phyloP scores from a whole-genome alignment of 2,329 filamentous ascomycete genomes.

The Aschersonia sp. region DNA sequence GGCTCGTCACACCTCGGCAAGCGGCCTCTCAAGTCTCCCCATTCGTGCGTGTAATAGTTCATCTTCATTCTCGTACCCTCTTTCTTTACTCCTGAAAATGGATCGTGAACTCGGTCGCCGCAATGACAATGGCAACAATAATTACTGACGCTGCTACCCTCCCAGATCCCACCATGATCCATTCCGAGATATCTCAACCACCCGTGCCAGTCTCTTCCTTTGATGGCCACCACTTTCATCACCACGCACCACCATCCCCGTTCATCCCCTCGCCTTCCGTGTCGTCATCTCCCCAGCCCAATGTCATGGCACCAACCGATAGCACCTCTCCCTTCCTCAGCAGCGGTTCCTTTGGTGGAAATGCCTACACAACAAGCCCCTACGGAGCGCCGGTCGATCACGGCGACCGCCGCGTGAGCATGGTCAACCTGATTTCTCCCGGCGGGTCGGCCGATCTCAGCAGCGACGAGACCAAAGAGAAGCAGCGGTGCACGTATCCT shows the following conservation, averaged over 20 bases:
- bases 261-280: constrained; percentile 52
- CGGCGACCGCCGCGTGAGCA: constrained; percentile 48
- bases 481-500: constrained; percentile 62
- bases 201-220: constrained; percentile 31
- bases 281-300: constrained; percentile 32
- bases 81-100: too few species aligned
- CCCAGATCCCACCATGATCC: constrained; percentile 42
- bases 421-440: constrained; percentile 54
- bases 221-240: constrained; percentile 26
- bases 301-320: constrained; percentile 29
- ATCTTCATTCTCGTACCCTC: too few species aligned
- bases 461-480: constrained; percentile 50
- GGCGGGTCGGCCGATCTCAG: constrained; percentile 43
- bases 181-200: constrained; percentile 34
- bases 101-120: not conserved
- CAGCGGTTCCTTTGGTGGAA: constrained; percentile 32
- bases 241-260: constrained; percentile 24
- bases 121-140: not conserved
- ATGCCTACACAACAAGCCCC: constrained; percentile 37
- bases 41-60: too few species aligned
- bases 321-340: constrained; percentile 56
- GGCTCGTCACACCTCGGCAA: too few species aligned
- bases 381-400: constrained; percentile 30
- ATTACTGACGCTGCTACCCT: constrained; percentile 19
- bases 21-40: too few species aligned